Evolutionary conservation across 2,329 filamentous ascomycete genomes (phyloP).

Genomic region (Exophiala calicioides): DNA sequence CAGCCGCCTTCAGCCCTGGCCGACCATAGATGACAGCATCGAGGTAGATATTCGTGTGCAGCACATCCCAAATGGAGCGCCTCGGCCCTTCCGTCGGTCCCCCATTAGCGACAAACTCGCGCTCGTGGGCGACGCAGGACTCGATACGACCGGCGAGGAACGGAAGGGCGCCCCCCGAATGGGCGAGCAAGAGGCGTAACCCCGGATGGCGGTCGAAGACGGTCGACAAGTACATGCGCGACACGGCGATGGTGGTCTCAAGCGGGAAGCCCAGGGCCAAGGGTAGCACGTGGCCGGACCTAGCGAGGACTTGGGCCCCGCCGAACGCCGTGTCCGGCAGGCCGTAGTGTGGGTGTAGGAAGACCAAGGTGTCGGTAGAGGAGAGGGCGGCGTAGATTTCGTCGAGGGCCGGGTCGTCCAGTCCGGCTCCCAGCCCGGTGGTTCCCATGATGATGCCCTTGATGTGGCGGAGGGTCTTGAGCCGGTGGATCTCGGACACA

Average conservation of each 20-base stretch:
- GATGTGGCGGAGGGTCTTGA: slow-evolving; percentile 65
- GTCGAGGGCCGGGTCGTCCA: slow-evolving; percentile 75
- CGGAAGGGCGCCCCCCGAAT: slow-evolving; percentile 84
- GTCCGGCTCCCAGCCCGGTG: slow-evolving; percentile 72
- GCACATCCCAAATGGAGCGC: slow-evolving; percentile 62
- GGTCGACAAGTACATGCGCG: slow-evolving; percentile 81
- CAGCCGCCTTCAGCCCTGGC: slow-evolving; percentile 68
- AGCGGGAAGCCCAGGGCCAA: slow-evolving; percentile 85
- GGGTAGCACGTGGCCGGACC: slow-evolving; percentile 84
- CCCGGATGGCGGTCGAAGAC: slow-evolving; percentile 75
- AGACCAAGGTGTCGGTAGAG: slow-evolving; percentile 65
- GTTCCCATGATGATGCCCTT: slow-evolving; percentile 89
- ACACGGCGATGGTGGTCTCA: slow-evolving; percentile 88
- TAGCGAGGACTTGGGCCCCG: slow-evolving; percentile 66
- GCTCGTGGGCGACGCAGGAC: slow-evolving; percentile 82
- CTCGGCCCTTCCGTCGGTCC: slow-evolving; percentile 61
- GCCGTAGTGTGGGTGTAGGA: slow-evolving; percentile 91
- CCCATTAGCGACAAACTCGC: slow-evolving; percentile 67
- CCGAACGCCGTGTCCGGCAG: slow-evolving; percentile 80
- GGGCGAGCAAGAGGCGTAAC: slow-evolving; percentile 76
- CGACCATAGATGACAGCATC: slow-evolving; percentile 65
- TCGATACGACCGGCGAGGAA: slow-evolving; percentile 88
- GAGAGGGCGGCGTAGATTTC: slow-evolving; percentile 72
- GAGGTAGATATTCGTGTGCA: slow-evolving; percentile 77
- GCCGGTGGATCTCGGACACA: slow-evolving; percentile 63